Evolutionary conservation across 768 basidiomycete genomes (phyloP), one percentile per base, ranked within the genome.

Genomic region (Ramaria sp.): DNA sequence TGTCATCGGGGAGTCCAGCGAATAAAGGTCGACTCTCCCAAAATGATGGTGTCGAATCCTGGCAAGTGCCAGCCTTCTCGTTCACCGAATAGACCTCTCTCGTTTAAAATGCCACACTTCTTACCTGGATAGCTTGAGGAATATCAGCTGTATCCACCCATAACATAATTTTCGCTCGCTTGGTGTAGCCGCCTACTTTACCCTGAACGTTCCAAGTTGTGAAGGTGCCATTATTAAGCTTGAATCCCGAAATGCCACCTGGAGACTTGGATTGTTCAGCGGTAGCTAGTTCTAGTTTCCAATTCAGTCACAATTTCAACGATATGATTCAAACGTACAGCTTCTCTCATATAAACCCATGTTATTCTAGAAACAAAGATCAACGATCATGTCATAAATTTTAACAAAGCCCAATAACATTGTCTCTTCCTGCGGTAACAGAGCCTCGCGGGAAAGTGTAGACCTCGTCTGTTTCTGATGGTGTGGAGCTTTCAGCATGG

Each of bases 211-310:
- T 84, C 84, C 84, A 87, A 16, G 68, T 65, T 9, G 69, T 70
- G 50, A 86, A 65, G 30, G 70, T 69, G 2, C 85, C 85, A 2
- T 69, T 66, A 52, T 79, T 73, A 16, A 91, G 73, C 61, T 74
- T 64, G 70, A 88, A 90, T 9, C 88, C 87, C 8, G 85, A 78
- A 34, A 92, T 74, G 2, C 88, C 89, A 18, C 88, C 79, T 25
- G 88, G 84, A 10, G 83, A 80, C 64, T 85, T 88, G 10, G 81
- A 76, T 25, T 73, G 67, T 57, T 86, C 71, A 5, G 78, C 66
- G 41, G 64, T 69, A 22, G 61, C 74, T 75, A 56, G n/a, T n/a
- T n/a, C n/a, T n/a, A n/a, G 7, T 48, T 18, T 30, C 13, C 12
- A 5, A 9, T 52, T 18, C 12, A 43, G 22, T 12, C 8, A 24